Evolutionary conservation across 2,329 filamentous ascomycete species (phyloP), one percentile per base, ranked within the genome.

Genomic region (Aspergillus bombycis): DNA sequence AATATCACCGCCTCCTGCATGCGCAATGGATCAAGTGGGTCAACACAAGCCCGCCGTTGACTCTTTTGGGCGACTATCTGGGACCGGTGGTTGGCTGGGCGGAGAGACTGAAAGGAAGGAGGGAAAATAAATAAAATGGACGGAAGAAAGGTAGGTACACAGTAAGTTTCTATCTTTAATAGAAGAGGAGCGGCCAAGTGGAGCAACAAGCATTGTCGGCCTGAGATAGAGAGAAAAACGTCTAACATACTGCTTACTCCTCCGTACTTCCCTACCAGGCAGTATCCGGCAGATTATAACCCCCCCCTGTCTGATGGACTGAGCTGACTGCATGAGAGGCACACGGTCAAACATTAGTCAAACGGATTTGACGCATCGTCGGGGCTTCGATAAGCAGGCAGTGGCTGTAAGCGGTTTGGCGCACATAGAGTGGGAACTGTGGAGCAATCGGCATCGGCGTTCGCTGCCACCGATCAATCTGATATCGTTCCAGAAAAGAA

Each of bases 11-110:
- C 46, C 46, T 28, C 14, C 16, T 50, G 16, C 46, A 50, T 50
- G 46, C 46, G 46, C 48, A 52, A 34, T 52, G 12, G n/a, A 52
- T n/a, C 12, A n/a, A 52, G 48, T 52, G 48, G 48, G 48, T 52
- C 48, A 30, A 52, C 9, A 34, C 28, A 52, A 34, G 48, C 19
- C 48, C 48, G 19, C 48, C 26, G 26, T 32, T 48, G 12, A 48
- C 28, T 48, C 21, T 28, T 14, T 23, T 28, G n/a, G 48, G 48
- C 26, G 26, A 52, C 26, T 52, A 52, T 32, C 21, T 21, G 4
- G 19, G 19, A 32, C 16, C 28, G 28, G 6, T 32, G 28, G 19
- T 52, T 52, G 28, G 16, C 16, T 34, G 48, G 4, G 30, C 28
- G 19, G 8, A 26, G 26, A 26, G 16, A 50, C 26, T 41, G 38